Conservation (phyloP, 1,284 basidiomycete species). For the Uromyces viciae-fabae region DNA sequence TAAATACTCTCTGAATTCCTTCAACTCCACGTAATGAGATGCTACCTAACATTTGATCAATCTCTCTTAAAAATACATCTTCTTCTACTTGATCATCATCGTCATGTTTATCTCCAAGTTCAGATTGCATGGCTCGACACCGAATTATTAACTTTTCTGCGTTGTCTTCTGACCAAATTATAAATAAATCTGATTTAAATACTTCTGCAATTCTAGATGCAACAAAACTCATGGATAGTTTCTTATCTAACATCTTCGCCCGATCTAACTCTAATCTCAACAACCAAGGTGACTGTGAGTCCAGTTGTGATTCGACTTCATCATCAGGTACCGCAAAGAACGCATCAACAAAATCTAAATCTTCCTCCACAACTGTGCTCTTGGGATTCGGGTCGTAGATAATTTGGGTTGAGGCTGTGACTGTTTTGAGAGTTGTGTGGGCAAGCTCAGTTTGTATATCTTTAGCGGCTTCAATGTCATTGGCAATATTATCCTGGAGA, state of each 20-base stretch:
- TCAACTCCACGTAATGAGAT: slow-evolving; percentile 86
- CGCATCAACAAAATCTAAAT: slow-evolving; percentile 91
- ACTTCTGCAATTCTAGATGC: slow-evolving; percentile 88
- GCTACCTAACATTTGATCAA: slow-evolving; percentile 95
- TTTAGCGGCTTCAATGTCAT: slow-evolving; percentile 68
- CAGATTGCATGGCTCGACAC: slow-evolving; percentile 68
- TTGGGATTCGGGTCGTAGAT: slow-evolving; percentile 95
- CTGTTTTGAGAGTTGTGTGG: slow-evolving; percentile 87
- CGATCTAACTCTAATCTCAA: slow-evolving; percentile 94
- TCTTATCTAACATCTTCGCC: slow-evolving; percentile 95
- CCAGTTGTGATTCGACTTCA: slow-evolving; percentile 83
- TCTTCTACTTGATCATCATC: slow-evolving; percentile 88
- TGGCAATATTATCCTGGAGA: slow-evolving; percentile 69
- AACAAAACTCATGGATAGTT: slow-evolving; percentile 91
- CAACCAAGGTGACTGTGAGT: slow-evolving; percentile 93
- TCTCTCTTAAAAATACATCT: slow-evolving; percentile 90
- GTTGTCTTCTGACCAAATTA: slow-evolving; percentile 99
- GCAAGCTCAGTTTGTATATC: slow-evolving; percentile 86
- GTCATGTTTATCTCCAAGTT: slow-evolving; percentile 60
- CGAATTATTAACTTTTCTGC: slow-evolving; percentile 95
- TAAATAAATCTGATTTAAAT: slow-evolving; percentile 94
- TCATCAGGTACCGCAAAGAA: slow-evolving; percentile 99
- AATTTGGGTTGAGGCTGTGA: slow-evolving; percentile 93
- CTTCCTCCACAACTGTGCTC: slow-evolving; percentile 92
- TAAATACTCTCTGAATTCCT: slow-evolving; percentile 87